These are phyloP conservation scores for Penicillium nucicola DNA, from an alignment of 495 filamentous ascomycete species.

Conservation along the genomic window DNA sequence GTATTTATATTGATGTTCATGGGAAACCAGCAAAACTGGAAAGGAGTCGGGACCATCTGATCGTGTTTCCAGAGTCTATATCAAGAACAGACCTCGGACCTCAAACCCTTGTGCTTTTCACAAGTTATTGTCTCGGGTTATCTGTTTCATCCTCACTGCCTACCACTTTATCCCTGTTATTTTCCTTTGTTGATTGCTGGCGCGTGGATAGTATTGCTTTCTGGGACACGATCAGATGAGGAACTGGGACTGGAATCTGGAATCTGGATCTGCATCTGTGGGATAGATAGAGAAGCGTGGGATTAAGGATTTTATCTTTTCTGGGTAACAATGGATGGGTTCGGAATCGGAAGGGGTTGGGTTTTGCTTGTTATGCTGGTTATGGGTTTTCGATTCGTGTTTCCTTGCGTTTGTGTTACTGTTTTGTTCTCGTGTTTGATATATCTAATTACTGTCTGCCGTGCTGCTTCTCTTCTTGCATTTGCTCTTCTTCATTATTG, in stretches of 20 bases:
- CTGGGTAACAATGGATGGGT: conserved; percentile 19
- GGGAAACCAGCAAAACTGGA: conserved; percentile 25
- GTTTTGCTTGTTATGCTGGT: conserved; percentile 14
- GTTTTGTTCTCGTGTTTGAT: conserved; percentile 1
- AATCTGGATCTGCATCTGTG: conserved; percentile 8
- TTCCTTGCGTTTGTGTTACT: conserved; percentile 1
- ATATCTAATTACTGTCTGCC: conserved; percentile 19
- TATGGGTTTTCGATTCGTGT: conserved; percentile 11
- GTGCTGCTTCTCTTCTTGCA: background rate
- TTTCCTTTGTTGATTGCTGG: conserved; percentile 22
- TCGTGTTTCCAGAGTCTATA: conserved; percentile 16
- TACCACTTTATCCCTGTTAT: background rate
- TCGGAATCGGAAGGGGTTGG: conserved; percentile 13
- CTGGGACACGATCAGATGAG: conserved; percentile 32
- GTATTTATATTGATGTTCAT: conserved; percentile 26
- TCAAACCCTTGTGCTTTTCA: conserved; percentile 16
- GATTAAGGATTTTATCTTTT: conserved; percentile 16
- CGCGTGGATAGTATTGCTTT: conserved; percentile 27
- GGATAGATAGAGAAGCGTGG: conserved; percentile 30
- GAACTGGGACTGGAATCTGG: conserved; percentile 3
- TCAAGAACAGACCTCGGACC: too few species aligned
- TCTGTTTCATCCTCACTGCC: background rate
- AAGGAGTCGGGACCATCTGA: conserved; percentile 36
- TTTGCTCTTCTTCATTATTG: background rate
- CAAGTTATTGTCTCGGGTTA: conserved; percentile 12